Base-by-base conservation (phyloP, 1,139 yeast species). In the Yamadazyma spencermartinsiae region DNA sequence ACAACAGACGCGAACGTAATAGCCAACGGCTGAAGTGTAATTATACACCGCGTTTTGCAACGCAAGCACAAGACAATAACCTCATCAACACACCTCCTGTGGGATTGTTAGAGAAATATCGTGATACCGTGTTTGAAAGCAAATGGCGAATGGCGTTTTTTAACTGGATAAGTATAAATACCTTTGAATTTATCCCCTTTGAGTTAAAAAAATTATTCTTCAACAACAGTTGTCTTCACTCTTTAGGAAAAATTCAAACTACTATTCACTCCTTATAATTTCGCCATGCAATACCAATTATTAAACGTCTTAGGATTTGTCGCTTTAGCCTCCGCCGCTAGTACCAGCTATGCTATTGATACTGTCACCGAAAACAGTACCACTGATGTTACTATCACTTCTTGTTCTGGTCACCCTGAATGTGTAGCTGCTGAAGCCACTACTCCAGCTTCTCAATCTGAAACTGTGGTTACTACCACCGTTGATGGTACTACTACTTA, bases 361-460 rank as follows among this genome's bases (percentile, higher is more conserved):
- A 65, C 71, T 37, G 70, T 66, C 46, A 68, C 74, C 42, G 53
- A 62, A 19, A 37, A 47, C 45, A 42, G 48, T 49, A 63, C 72
- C 48, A 61, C 66, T 40, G 65, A 59, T 39, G 68, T 60, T 42
- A 71, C 76, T 50, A 60, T 71, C 58, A 69, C 74, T 42, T 60
- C 69, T 34, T 71, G 76, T 54, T 50, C 67, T 30, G 61, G 67
- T 49, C 46, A 68, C 51, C 61, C 58, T 38, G 33, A 34, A 33
- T 49, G 52, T 46, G 40, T 28, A 13, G 47, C 36, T 35, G 45
- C 43, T 34, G 43, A 33, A 38, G 56, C 65, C 38, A 44, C 52
- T 29, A 35, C 35, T 16, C 23, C n/a, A n/a, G n/a, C 41, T 25
- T 20, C 33, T 20, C 39, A 35, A 38, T 37, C 42, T 28, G 39